A percentile compares a stretch with the other conserved stretches of the same genome.
These are phyloP conservation scores for Globisporangium mamillatum DNA, from an alignment of 352 stramenopile species.

Conservation along the genomic window DNA sequence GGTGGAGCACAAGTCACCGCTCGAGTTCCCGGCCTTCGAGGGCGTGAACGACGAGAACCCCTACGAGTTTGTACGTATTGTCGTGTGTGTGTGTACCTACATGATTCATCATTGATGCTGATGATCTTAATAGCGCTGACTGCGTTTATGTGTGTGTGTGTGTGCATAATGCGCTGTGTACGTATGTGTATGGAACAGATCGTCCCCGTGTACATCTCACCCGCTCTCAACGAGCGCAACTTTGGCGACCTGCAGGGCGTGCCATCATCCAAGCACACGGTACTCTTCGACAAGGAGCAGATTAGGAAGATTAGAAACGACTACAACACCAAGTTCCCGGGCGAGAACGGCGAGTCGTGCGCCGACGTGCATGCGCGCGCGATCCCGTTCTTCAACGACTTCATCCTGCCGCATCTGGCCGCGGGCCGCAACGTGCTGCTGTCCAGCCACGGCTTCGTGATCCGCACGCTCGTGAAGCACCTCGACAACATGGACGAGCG, in stretches of 20 bases:
- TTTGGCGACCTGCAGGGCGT: slow-evolving; percentile 82
- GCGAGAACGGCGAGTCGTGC: slow-evolving; percentile 77
- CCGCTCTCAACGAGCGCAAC: slow-evolving; percentile 79
- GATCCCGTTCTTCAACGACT: slow-evolving; percentile 75
- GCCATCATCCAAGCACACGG: slow-evolving; percentile 67
- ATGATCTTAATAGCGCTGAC: slow-evolving; percentile 8
- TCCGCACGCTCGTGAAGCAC: slow-evolving; percentile 84
- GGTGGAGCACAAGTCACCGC: slow-evolving; percentile 67
- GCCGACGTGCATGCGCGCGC: slow-evolving; percentile 76
- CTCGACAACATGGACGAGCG: slow-evolving; percentile 75
- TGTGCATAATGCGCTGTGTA: background rate
- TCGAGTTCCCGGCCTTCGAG: slow-evolving; percentile 64
- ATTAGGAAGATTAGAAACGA: slow-evolving; percentile 81
- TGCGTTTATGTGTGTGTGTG: background rate
- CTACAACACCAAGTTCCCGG: slow-evolving; percentile 76
- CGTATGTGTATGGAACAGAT: slow-evolving; percentile 34
- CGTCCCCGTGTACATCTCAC: slow-evolving; percentile 75
- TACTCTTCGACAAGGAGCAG: slow-evolving; percentile 70
- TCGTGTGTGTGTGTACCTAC: background rate
- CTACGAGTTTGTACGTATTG: slow-evolving; percentile 67
- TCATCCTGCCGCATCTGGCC: slow-evolving; percentile 70
- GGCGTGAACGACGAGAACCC: slow-evolving; percentile 75
- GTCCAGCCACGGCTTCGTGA: slow-evolving; percentile 82
- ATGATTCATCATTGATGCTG: slow-evolving; percentile 11
- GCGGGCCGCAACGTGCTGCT: slow-evolving; percentile 75